Percentiles rank a stretch among this genome's conserved stretches.
Evolutionary conservation across 352 stramenopile species (phyloP).

Genomic region (Phytophthora agathidicida): DNA sequence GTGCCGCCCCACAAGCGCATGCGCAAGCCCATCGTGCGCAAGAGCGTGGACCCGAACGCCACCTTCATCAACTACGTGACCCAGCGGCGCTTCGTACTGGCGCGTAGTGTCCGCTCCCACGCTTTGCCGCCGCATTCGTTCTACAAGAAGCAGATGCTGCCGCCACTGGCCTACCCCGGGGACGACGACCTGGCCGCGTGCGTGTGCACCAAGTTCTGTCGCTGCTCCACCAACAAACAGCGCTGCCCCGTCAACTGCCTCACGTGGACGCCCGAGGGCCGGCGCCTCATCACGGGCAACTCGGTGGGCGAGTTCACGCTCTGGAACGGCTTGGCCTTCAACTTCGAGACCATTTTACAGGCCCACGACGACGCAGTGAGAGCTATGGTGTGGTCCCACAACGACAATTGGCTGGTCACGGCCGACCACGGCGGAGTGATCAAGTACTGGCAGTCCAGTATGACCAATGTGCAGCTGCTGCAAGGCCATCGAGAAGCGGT

Average conservation of each 20-base stretch:
- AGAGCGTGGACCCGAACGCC: slow-evolving; percentile 86
- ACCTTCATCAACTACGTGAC: slow-evolving; percentile 87
- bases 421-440: slow-evolving; percentile 91
- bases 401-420: slow-evolving; percentile 91
- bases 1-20: slow-evolving; percentile 82
- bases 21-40: slow-evolving; percentile 88
- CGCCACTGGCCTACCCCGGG: slow-evolving; percentile 60
- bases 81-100: slow-evolving; percentile 71
- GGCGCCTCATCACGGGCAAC: slow-evolving; percentile 96
- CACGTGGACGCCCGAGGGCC: slow-evolving; percentile 95
- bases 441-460: slow-evolving; percentile 93
- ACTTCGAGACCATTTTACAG: slow-evolving; percentile 97
- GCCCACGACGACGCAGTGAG: slow-evolving; percentile 88
- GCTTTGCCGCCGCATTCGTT: slow-evolving; percentile 80
- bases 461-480: slow-evolving; percentile 88
- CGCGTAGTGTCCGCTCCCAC: slow-evolving; percentile 49
- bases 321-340: slow-evolving; percentile 98
- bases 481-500: slow-evolving; percentile 92
- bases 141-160: slow-evolving; percentile 87
- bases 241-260: slow-evolving; percentile 93
- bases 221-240: slow-evolving; percentile 92
- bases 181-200: slow-evolving; percentile 78
- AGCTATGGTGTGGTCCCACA: slow-evolving; percentile 92
- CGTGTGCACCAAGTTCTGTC: slow-evolving; percentile 89
- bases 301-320: slow-evolving; percentile 98